Conservation (phyloP, 2,329 filamentous ascomycete species). For the Ophiosphaerella korrae region DNA sequence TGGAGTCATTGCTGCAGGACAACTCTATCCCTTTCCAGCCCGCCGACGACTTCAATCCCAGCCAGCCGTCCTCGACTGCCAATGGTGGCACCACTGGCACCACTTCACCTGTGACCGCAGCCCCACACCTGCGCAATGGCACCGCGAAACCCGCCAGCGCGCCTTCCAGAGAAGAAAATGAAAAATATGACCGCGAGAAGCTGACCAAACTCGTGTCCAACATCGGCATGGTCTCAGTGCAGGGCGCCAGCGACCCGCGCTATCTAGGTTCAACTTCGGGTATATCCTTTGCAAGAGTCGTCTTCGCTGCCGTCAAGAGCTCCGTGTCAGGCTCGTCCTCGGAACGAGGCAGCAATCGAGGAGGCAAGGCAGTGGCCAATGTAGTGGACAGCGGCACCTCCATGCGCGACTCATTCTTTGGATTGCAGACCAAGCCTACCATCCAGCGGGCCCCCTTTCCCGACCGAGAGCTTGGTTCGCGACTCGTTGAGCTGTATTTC, state of each 20-base stretch:
- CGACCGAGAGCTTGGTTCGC: conserved; percentile 71
- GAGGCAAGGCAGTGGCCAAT: conserved; percentile 58
- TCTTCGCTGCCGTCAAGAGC: conserved; percentile 90
- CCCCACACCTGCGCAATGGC: conserved; percentile 31
- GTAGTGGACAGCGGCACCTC: conserved; percentile 69
- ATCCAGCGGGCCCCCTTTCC: conserved; percentile 88
- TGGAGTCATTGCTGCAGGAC: conserved; percentile 74
- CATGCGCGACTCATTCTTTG: conserved; percentile 96
- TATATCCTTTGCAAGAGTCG: conserved; percentile 91
- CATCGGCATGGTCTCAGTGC: conserved; percentile 76
- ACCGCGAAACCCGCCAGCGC: conserved; percentile 18
- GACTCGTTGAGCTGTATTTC: conserved; percentile 84
- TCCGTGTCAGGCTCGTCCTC: conserved; percentile 63
- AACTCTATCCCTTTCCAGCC: conserved; percentile 75
- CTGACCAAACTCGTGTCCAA: conserved; percentile 71
- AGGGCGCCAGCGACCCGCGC: conserved; percentile 76
- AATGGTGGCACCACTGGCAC: conserved; percentile 32
- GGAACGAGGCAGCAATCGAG: conserved; percentile 66
- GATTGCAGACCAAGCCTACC: conserved; percentile 86
- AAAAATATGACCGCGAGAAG: conserved; percentile 63
- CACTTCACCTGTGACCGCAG: conserved; percentile 10
- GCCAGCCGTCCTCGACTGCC: conserved; percentile 41
- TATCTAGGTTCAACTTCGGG: conserved; percentile 86
- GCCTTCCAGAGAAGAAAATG: conserved; percentile 44
- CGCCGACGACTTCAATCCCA: conserved; percentile 65